Evolutionary conservation across 805 yeast genomes (phyloP).

Genomic region (Yarrowia keelungensis): DNA sequence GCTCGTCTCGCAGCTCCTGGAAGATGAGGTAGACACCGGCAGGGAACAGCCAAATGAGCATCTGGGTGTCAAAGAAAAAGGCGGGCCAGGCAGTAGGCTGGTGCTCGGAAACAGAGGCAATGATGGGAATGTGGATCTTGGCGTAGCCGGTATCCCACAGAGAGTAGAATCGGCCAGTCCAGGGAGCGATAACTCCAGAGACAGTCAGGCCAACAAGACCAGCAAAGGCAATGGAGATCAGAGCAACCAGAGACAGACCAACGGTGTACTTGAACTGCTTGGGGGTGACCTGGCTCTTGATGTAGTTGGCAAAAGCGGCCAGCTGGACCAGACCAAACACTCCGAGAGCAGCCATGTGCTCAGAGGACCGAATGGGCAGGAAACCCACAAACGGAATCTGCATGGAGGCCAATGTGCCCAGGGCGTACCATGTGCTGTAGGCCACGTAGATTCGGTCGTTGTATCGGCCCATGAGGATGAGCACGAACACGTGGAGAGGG

Average conservation of each 20-base stretch:
- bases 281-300: conserved; percentile 74
- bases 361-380: conserved; percentile 94
- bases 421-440: conserved; percentile 94
- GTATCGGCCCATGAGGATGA: conserved; percentile 94
- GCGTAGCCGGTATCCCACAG: conserved; percentile 98
- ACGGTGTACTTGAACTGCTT: conserved; percentile 65
- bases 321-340: conserved; percentile 94
- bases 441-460: conserved; percentile 82
- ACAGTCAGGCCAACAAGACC: conserved; percentile 83
- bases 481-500: conserved; percentile 91
- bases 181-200: conserved; percentile 94
- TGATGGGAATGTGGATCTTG: conserved; percentile 96
- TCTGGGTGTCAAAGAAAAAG: conserved; percentile 90
- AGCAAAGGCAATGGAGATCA: conserved; percentile 68
- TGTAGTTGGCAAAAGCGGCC: conserved; percentile 82
- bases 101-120: conserved; percentile 98
- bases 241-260: conserved; percentile 61
- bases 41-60: conserved; percentile 97
- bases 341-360: conserved; percentile 98
- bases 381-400: conserved; percentile 99
- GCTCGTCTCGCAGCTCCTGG: conserved; percentile 89
- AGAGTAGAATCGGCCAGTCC: conserved; percentile 99
- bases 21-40: conserved; percentile 92
- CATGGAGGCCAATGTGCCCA: conserved; percentile 98
- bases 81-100: conserved; percentile 99